Percentiles rank a stretch among this genome's conserved stretches.
phyloP scores from a whole-genome alignment of 257 asterid genomes.

The Lycium barbarum region DNA sequence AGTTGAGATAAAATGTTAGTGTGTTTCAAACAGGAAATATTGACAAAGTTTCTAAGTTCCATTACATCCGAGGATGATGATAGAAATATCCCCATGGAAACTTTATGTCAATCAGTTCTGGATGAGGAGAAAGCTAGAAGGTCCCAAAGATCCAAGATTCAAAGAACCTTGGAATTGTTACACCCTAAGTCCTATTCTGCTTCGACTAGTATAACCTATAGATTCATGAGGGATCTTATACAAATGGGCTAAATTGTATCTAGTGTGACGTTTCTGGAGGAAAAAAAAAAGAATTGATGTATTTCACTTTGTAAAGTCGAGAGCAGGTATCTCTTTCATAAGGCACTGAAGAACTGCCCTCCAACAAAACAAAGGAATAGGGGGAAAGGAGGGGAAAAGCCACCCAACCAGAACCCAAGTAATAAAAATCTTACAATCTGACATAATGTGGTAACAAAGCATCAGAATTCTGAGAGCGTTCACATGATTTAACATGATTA shows the following conservation, averaged over 20 bases:
- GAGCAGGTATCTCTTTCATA: neutral
- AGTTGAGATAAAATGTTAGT: constrained; percentile 33
- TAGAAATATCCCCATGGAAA: neutral
- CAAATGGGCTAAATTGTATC: neutral
- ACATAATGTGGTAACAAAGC: neutral
- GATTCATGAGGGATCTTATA: neutral
- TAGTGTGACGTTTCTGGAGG: neutral
- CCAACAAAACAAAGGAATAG: neutral
- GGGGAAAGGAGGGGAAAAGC: neutral
- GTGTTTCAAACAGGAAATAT: constrained; percentile 15
- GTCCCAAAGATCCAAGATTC: neutral
- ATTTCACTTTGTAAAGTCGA: neutral
- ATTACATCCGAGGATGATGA: constrained; percentile 15
- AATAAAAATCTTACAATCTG: neutral
- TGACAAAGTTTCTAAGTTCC: neutral
- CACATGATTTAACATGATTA: neutral
- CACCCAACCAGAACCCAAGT: neutral
- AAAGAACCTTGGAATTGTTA: neutral
- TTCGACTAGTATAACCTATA: neutral
- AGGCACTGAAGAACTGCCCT: neutral
- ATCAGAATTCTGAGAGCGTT: neutral
- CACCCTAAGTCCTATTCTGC: neutral
- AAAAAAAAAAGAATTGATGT: neutral
- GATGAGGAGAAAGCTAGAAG: neutral
- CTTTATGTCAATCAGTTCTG: neutral